These are phyloP conservation scores for Cutaneotrichosporon mucoides DNA, from an alignment of 1,284 basidiomycete species.

Conservation along the genomic window DNA sequence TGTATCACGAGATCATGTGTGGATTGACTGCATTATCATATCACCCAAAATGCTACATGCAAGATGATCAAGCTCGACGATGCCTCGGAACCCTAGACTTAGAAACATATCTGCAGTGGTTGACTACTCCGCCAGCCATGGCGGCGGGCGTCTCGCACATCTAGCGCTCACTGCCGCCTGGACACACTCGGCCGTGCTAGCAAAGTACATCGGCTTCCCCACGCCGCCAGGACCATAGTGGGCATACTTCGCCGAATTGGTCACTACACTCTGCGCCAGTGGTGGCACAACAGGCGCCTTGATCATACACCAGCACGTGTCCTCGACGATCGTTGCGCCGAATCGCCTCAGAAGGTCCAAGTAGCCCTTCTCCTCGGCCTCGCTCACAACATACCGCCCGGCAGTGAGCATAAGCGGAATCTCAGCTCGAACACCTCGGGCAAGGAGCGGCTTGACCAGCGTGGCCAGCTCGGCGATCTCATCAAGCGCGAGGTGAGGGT, in stretches of 20 bases:
- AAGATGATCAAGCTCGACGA: too few relatives aligned
- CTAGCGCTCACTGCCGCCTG: conserved; percentile 1
- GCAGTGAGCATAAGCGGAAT: conserved; percentile 7
- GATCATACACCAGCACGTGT: conserved; percentile 18
- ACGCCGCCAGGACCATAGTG: conserved; percentile 13
- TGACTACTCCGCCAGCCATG: not conserved
- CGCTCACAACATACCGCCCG: conserved; percentile 1
- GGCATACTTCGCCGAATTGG: conserved; percentile 15
- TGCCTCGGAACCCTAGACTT: too few relatives aligned
- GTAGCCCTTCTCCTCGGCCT: conserved; percentile 6
- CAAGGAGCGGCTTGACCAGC: not conserved
- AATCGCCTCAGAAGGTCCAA: not conserved
- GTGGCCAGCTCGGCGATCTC: conserved; percentile 12
- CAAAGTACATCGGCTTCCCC: conserved; percentile 8
- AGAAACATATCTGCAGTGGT: too few relatives aligned
- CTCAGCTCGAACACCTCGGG: not conserved
- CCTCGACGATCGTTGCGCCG: conserved; percentile 8
- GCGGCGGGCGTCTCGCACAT: not conserved
- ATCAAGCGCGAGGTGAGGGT: conserved; percentile 12
- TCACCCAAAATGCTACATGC: not conserved
- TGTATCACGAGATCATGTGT: not conserved
- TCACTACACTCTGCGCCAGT: not conserved
- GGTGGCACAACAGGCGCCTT: conserved; percentile 4
- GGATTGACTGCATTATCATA: not conserved
- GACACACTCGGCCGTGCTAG: conserved; percentile 3